Evolutionary conservation across 441 rosid genomes (phyloP).

Genomic region (Kokia cookei): DNA sequence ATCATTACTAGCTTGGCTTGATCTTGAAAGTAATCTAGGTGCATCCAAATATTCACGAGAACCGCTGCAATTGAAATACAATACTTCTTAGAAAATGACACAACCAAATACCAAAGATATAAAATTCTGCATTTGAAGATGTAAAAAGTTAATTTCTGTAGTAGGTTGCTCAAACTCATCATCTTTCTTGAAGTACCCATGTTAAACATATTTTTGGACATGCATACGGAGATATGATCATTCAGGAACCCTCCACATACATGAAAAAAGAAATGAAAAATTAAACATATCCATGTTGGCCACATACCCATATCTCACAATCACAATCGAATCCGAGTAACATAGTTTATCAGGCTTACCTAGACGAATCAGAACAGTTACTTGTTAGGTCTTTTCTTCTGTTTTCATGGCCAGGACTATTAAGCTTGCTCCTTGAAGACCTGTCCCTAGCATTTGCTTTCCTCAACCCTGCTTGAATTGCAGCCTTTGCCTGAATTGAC

Average conservation of each 20-base stretch:
- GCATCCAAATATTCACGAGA: slow-evolving; percentile 50
- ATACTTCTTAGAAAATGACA: slow-evolving; percentile 5
- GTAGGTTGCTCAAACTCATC: not conserved
- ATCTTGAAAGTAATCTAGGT: slow-evolving; percentile 41
- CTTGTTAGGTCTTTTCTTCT: slow-evolving; percentile 48
- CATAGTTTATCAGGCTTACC: slow-evolving; percentile 37
- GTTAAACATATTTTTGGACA: not conserved
- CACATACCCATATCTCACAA: not conserved
- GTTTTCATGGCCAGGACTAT: slow-evolving; percentile 44
- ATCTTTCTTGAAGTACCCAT: not conserved
- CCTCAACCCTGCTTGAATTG: slow-evolving; percentile 65
- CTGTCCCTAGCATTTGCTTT: slow-evolving; percentile 77
- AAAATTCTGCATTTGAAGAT: not conserved
- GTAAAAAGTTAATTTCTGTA: not conserved
- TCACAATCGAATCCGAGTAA: not conserved
- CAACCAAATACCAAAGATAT: not conserved
- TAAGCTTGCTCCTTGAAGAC: slow-evolving; percentile 46
- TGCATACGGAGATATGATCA: not conserved
- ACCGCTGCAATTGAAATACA: slow-evolving; percentile 32
- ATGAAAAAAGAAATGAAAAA: not conserved
- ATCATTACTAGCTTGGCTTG: slow-evolving; percentile 49
- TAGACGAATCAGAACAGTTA: slow-evolving; percentile 60
- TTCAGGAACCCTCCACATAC: not conserved
- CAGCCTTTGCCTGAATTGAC: slow-evolving; percentile 74
- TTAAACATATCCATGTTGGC: not conserved